Conservation (phyloP, 306 rosid species). For the Begonia masoniana region DNA sequence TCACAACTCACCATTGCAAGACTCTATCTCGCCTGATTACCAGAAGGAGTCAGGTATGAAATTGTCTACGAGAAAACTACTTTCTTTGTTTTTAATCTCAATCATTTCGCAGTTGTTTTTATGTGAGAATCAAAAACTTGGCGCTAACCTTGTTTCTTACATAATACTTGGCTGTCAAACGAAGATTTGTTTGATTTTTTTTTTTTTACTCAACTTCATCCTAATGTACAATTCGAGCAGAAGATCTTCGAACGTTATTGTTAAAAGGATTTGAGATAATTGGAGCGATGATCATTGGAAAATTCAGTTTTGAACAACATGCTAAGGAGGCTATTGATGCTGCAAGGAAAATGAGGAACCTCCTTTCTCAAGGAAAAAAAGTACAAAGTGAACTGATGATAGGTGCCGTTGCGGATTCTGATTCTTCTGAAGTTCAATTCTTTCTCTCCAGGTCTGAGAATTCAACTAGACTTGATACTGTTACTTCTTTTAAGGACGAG, state of each 20-base stretch:
- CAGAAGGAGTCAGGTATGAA: slow-evolving; percentile 51
- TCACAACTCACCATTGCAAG: slow-evolving; percentile 20
- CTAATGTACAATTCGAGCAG: slow-evolving; percentile 18
- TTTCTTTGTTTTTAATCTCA: not conserved
- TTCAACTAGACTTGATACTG: slow-evolving; percentile 17
- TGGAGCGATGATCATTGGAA: slow-evolving; percentile 50
- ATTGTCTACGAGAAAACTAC: not conserved
- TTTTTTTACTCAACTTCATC: too few relatives aligned
- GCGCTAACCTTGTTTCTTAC: too few relatives aligned
- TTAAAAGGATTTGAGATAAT: slow-evolving; percentile 51
- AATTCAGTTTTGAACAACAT: slow-evolving; percentile 13
- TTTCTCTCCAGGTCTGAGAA: slow-evolving; percentile 31
- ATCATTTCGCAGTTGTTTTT: not conserved
- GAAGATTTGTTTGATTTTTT: too few relatives aligned
- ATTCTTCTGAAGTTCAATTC: slow-evolving; percentile 26
- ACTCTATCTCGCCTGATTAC: slow-evolving; percentile 36
- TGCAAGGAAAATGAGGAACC: slow-evolving; percentile 28
- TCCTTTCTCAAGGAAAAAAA: slow-evolving; percentile 21
- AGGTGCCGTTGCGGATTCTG: slow-evolving; percentile 44
- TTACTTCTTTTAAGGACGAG: slow-evolving; percentile 29
- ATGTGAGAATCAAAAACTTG: not conserved
- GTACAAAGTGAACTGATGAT: slow-evolving; percentile 20
- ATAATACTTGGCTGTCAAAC: too few relatives aligned
- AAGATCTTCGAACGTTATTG: slow-evolving; percentile 50
- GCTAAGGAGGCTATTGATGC: slow-evolving; percentile 39